Evolutionary conservation across 1,139 yeast species (phyloP).

Genomic region (Geotrichum citri-aurantii): DNA sequence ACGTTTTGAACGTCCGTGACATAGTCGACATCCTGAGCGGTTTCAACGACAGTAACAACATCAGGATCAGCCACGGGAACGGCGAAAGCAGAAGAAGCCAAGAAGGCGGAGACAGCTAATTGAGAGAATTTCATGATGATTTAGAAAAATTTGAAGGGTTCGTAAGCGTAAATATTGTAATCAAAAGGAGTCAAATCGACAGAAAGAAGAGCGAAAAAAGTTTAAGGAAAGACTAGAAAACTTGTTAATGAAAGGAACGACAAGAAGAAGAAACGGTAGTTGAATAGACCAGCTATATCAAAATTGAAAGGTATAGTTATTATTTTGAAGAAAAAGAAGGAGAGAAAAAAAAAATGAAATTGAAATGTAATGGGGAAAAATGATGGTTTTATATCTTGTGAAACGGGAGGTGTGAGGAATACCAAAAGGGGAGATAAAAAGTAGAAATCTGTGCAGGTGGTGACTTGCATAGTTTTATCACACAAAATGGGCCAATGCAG

Average conservation of each 20-base stretch:
- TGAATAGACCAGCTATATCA: conserved; percentile 16
- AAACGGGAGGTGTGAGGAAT: neutral
- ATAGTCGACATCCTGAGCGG: conserved; percentile 5
- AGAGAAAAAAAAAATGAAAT: neutral
- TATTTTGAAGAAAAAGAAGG: neutral
- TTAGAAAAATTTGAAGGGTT: neutral
- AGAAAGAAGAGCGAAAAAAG: neutral
- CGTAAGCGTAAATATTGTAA: neutral
- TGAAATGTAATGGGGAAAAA: neutral
- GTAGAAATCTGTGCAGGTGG: neutral
- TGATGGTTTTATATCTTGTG: neutral
- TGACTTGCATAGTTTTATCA: neutral
- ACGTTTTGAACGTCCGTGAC: conserved; percentile 10
- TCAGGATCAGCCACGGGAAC: neutral
- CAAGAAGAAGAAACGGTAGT: neutral
- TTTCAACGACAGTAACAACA: conserved; percentile 2
- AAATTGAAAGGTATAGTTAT: neutral
- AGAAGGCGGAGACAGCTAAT: conserved; percentile 7
- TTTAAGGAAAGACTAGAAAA: conserved; percentile 12
- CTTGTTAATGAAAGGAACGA: neutral
- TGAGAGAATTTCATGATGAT: conserved; percentile 11
- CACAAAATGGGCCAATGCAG: neutral
- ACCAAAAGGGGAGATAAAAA: neutral
- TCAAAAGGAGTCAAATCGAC: neutral
- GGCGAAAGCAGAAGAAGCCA: conserved; percentile 10